A percentile compares a stretch with the other conserved stretches of the same genome.
Evolutionary conservation across 352 stramenopile species (phyloP).

Genomic region (Phytopythium montanum): DNA sequence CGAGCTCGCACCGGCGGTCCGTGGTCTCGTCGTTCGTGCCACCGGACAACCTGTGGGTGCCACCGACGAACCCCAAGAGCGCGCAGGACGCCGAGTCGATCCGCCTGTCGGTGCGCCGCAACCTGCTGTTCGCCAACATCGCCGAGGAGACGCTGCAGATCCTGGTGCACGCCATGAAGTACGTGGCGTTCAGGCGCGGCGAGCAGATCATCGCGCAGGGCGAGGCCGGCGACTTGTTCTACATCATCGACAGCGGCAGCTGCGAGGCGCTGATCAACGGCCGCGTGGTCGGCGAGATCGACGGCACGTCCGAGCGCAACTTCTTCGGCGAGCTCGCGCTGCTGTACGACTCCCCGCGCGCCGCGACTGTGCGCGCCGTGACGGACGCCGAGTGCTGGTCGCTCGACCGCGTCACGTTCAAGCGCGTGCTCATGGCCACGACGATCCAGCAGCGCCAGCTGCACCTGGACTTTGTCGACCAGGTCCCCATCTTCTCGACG

Average conservation of each 20-base stretch:
- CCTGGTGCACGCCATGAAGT: slow-evolving; percentile 73
- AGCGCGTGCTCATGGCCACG: slow-evolving; percentile 62
- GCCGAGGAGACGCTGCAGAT: slow-evolving; percentile 61
- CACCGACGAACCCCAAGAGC: slow-evolving; percentile 52
- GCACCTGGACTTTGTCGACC: slow-evolving; percentile 55
- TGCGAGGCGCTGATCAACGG: slow-evolving; percentile 67
- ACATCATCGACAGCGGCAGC: slow-evolving; percentile 87
- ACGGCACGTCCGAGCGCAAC: slow-evolving; percentile 50
- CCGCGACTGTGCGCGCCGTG: slow-evolving; percentile 74
- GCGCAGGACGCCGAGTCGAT: slow-evolving; percentile 46
- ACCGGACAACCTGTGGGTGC: slow-evolving; percentile 43
- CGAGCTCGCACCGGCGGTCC: slow-evolving; percentile 37
- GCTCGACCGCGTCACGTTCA: slow-evolving; percentile 78
- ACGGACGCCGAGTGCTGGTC: slow-evolving; percentile 83
- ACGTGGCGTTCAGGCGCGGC: slow-evolving; percentile 34
- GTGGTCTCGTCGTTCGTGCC: slow-evolving; percentile 57
- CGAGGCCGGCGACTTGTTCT: slow-evolving; percentile 86
- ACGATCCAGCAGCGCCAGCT: slow-evolving; percentile 61
- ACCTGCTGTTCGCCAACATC: slow-evolving; percentile 67
- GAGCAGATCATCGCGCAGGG: slow-evolving; percentile 69
- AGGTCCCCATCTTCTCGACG: slow-evolving; percentile 74
- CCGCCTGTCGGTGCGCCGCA: slow-evolving; percentile 49
- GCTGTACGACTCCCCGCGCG: slow-evolving; percentile 89
- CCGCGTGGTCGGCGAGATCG: slow-evolving; percentile 52
- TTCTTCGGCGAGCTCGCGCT: slow-evolving; percentile 94